These are phyloP conservation scores for Urochloa ruziziensis DNA, from an alignment of 176 grass and related monocot species.

Conservation along the genomic window DNA sequence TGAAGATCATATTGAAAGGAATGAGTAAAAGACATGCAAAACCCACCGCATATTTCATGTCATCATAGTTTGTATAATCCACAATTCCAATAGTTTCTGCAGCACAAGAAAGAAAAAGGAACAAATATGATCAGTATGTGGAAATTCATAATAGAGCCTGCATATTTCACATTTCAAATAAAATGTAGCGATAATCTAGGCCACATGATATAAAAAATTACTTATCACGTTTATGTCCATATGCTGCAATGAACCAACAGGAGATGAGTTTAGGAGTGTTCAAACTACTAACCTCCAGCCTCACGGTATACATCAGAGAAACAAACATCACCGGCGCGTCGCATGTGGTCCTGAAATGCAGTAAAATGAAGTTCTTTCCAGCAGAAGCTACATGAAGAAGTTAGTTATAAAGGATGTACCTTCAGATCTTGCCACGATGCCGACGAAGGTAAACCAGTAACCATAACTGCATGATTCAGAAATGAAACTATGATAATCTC, in stretches of 20 bases:
- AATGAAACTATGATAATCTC: slow-evolving; percentile 8
- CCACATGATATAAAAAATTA: neutral
- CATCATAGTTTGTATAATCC: slow-evolving; percentile 95
- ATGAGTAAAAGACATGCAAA: neutral
- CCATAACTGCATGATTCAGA: slow-evolving; percentile 56
- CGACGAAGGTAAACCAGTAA: slow-evolving; percentile 86
- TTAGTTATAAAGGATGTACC: slow-evolving; percentile 39
- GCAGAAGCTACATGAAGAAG: neutral
- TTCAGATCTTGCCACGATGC: slow-evolving; percentile 99
- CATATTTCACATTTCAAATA: neutral
- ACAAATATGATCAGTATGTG: slow-evolving; percentile 6
- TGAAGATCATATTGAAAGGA: neutral
- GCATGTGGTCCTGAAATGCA: slow-evolving; percentile 84
- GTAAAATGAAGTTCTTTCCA: neutral
- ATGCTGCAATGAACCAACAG: neutral
- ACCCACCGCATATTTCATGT: slow-evolving; percentile 94
- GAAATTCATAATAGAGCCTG: neutral
- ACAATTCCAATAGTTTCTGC: slow-evolving; percentile 83
- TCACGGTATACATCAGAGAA: slow-evolving; percentile 95
- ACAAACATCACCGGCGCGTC: slow-evolving; percentile 83
- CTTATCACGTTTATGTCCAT: neutral
- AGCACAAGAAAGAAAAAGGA: slow-evolving; percentile 13
- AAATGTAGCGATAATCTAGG: neutral
- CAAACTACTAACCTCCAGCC: slow-evolving; percentile 55
- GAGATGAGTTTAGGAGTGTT: neutral